Evolutionary conservation across 2,329 filamentous ascomycete species (phyloP).

Genomic region (Bipolaris oryzae): DNA sequence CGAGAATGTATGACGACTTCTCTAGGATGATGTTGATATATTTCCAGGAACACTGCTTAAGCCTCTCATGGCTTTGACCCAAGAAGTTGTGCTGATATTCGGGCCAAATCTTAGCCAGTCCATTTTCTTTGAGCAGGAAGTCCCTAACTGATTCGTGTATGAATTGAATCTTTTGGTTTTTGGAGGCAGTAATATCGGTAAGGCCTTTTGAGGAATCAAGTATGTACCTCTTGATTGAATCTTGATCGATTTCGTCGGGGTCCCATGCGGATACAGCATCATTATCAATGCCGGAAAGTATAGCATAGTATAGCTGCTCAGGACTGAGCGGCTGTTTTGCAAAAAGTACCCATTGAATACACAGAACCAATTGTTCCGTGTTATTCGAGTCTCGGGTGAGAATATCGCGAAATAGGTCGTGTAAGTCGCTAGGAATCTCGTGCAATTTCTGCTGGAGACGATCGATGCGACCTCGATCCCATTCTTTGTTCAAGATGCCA

Average conservation of each 20-base stretch:
- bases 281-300: slow-evolving; percentile 18
- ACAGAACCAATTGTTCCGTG: slow-evolving; percentile 16
- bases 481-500: slow-evolving; percentile 55
- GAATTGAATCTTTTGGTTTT: slow-evolving; percentile 36
- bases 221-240: slow-evolving; percentile 24
- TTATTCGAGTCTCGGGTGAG: slow-evolving; percentile 50
- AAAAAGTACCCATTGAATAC: slow-evolving; percentile 31
- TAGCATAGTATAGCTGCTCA: slow-evolving; percentile 23
- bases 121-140: slow-evolving; percentile 49
- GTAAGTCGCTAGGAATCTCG: background rate
- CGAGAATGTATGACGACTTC: background rate
- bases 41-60: slow-evolving; percentile 50
- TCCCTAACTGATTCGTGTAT: slow-evolving; percentile 44
- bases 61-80: slow-evolving; percentile 49
- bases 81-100: slow-evolving; percentile 42
- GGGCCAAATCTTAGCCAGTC: slow-evolving; percentile 39
- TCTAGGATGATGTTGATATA: slow-evolving; percentile 46
- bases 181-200: slow-evolving; percentile 22
- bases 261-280: slow-evolving; percentile 18
- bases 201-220: slow-evolving; percentile 35
- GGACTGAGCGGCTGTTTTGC: slow-evolving; percentile 19
- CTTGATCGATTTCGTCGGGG: slow-evolving; percentile 16
- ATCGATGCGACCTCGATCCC: slow-evolving; percentile 37
- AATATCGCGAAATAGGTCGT: slow-evolving; percentile 5
- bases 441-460: background rate